A percentile compares a stretch with the other conserved stretches of the same genome.
phyloP scores from a whole-genome alignment of 371 early-diverging fungal genomes.

The Mortierella sp. region DNA sequence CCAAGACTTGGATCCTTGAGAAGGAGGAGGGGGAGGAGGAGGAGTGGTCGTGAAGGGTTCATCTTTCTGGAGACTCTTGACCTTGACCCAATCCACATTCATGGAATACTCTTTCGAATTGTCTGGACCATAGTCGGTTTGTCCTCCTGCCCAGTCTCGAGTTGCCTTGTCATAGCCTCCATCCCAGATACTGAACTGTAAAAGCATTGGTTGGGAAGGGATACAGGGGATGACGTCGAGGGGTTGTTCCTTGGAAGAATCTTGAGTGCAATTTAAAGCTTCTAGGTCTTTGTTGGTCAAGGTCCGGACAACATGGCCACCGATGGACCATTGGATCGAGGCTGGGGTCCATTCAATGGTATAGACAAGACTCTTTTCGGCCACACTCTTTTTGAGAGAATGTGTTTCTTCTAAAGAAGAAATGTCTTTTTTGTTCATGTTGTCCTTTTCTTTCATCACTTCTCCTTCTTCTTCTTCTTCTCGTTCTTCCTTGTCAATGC shows the following conservation, averaged over 20 bases:
- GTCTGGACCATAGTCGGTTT: slow-evolving; percentile 1
- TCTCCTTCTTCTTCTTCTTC: too few species aligned
- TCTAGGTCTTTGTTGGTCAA: background rate
- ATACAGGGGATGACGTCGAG: background rate
- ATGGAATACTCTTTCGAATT: slow-evolving; percentile 11
- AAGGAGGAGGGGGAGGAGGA: too few species aligned
- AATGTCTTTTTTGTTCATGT: background rate
- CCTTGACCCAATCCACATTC: slow-evolving; percentile 15
- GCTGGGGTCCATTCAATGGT: slow-evolving; percentile 14
- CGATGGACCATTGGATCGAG: slow-evolving; percentile 13
- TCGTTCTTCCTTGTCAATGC: too few species aligned
- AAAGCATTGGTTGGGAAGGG: slow-evolving; percentile 11
- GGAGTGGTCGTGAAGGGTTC: background rate
- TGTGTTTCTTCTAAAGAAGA: slow-evolving; percentile 20
- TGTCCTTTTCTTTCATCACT: background rate
- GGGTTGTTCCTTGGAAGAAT: too few species aligned
- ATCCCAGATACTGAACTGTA: slow-evolving; percentile 20
- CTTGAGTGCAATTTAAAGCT: too few species aligned
- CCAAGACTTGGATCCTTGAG: slow-evolving; percentile 5
- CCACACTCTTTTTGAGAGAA: background rate
- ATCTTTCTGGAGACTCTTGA: background rate
- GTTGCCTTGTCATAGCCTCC: slow-evolving; percentile 8
- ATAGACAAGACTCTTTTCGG: slow-evolving; percentile 12
- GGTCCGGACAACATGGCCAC: slow-evolving; percentile 1
- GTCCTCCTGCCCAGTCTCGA: slow-evolving; percentile 11